Conservation (phyloP, 1,284 basidiomycete genomes). For the Cutaneotrichosporon sp. region DNA sequence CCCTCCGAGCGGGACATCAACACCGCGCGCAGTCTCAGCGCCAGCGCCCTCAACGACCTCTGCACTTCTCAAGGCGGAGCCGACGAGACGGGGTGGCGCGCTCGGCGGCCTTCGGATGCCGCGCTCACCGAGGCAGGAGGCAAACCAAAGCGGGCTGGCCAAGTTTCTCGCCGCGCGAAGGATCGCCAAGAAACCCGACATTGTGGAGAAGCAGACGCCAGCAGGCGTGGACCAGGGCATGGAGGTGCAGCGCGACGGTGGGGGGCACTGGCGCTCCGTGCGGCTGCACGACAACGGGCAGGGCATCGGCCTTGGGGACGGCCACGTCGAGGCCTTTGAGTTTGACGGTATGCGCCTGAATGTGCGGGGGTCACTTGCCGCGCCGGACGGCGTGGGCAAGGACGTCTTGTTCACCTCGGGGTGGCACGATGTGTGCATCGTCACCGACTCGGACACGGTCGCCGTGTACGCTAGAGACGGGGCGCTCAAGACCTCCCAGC, state of each 20-base stretch:
- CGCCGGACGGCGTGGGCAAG: neutral
- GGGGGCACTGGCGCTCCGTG: conserved; percentile 38
- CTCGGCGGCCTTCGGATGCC: conserved; percentile 15
- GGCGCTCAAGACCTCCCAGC: neutral
- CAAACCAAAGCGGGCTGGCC: conserved; percentile 34
- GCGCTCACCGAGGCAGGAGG: conserved; percentile 1
- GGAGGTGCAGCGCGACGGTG: conserved; percentile 45
- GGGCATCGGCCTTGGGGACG: conserved; percentile 34
- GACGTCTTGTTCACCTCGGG: conserved; percentile 26
- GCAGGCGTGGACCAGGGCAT: conserved; percentile 38
- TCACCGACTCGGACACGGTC: conserved; percentile 18
- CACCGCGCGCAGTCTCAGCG: neutral
- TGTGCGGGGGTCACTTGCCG: conserved; percentile 27
- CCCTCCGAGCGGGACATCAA: neutral
- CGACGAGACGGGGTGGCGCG: conserved; percentile 14
- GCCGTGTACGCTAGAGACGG: conserved; percentile 11
- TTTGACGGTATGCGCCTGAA: conserved; percentile 36
- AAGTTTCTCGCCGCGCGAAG: conserved; percentile 38
- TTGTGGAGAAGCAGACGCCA: conserved; percentile 1
- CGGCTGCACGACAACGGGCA: conserved; percentile 30
- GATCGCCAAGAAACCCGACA: conserved; percentile 3
- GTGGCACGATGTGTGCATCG: conserved; percentile 26
- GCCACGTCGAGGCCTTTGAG: conserved; percentile 33
- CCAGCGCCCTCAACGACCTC: conserved; percentile 3
- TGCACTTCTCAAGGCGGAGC: conserved; percentile 4